A percentile compares a stretch with the other conserved stretches of the same genome.
Conservation (phyloP, 768 basidiomycete species). For the Megacollybia marginata region DNA sequence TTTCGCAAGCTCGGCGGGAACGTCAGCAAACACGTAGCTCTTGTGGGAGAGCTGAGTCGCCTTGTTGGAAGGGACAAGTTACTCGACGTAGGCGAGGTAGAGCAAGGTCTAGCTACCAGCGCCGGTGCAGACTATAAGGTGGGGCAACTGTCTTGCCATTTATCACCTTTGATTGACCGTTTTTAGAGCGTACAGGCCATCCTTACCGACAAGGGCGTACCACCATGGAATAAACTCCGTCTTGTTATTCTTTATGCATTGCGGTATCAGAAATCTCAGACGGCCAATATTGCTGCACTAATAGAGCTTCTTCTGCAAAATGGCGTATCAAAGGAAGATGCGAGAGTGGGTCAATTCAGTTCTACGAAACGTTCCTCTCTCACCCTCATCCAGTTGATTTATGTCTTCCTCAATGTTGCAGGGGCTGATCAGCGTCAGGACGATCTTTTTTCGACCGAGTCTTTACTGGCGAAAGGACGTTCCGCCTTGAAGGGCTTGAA, state of each 20-base stretch:
- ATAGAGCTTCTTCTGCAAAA: slow-evolving; percentile 71
- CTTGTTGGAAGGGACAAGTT: slow-evolving; percentile 82
- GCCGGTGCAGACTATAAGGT: slow-evolving; percentile 88
- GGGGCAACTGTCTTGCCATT: slow-evolving; percentile 10
- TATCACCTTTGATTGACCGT: background rate
- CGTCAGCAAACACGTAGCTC: slow-evolving; percentile 95
- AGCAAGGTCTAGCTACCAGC: slow-evolving; percentile 92
- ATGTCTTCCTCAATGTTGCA: slow-evolving; percentile 86
- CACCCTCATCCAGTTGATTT: slow-evolving; percentile 61
- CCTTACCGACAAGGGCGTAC: slow-evolving; percentile 57
- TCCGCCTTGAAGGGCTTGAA: slow-evolving; percentile 94
- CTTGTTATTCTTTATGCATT: slow-evolving; percentile 89
- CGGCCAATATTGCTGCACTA: slow-evolving; percentile 72
- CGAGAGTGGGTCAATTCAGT: slow-evolving; percentile 37
- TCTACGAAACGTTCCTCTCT: background rate
- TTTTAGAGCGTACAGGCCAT: slow-evolving; percentile 75
- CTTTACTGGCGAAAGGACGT: slow-evolving; percentile 87
- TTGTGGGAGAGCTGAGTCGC: slow-evolving; percentile 93
- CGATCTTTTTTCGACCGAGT: slow-evolving; percentile 93
- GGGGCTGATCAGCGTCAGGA: slow-evolving; percentile 96
- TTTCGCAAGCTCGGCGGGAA: slow-evolving; percentile 95
- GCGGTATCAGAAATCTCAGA: slow-evolving; percentile 87
- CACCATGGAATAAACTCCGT: slow-evolving; percentile 79
- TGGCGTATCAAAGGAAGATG: slow-evolving; percentile 72
- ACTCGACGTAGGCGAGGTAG: slow-evolving; percentile 87